Base-by-base conservation (phyloP, 1,284 basidiomycete species). In the Pseudozyma sp. region DNA sequence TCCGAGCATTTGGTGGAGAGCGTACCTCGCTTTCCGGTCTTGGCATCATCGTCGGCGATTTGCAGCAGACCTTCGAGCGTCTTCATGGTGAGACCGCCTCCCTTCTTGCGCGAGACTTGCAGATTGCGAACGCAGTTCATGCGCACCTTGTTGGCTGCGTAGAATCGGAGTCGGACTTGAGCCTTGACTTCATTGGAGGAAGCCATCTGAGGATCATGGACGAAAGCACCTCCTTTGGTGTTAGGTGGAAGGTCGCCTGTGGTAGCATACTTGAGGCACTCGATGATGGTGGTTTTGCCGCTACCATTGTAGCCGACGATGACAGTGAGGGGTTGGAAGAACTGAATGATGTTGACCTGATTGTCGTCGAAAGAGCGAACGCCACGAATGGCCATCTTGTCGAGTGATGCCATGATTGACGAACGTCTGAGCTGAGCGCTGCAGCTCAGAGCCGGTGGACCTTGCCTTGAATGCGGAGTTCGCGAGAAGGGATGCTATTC, bases 291-390 rank as follows among this genome's bases (percentile, higher is more conserved):
- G 18, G 97, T 99, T 88, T 99, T 99, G 54, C 97, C 97, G 78
- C 93, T 95, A 14, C 97, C 97, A 86, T 99, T 99, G 87, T 96
- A 93, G 6, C 97, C 97, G 9, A 99, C 95, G 76, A 99, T 99
- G 84, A 99, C 95, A 0, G 97, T 99, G 59, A 99, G 92, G 2
- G 97, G 97, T 14, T 92, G 91, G 87, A 95, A 97, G 87, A 99
- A 99, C 85, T 99, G 93, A 85, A 99, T 97, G 78, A 98, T 91
- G 13, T 94, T 90, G 70, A 97, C 90, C 77, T 92, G 90, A 82
- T 97, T 97, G 89, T 97, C 93, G 87, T 87, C 86, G 55, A 87
- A 87, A 31, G 83, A 83, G 34, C 86, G 84, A 56, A 86, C 84
- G 56, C 84, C 83, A 25, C 84, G 82, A 52, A 85, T 84, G 66